Evolutionary conservation across 768 basidiomycete species (phyloP).

Genomic region (Lanmaoa pseudosensibilis): DNA sequence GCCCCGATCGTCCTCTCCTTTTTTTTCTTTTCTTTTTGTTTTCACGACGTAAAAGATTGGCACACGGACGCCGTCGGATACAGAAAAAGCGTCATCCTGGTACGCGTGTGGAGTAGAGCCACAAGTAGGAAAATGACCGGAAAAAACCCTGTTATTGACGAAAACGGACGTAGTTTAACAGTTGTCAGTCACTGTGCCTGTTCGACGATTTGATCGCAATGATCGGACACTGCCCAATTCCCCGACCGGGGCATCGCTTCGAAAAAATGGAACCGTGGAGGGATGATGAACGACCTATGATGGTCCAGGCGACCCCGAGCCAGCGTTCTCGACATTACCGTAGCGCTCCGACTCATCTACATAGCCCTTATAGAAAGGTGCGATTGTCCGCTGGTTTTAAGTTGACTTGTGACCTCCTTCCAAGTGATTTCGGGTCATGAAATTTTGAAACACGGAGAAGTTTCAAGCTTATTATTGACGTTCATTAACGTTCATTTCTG

Average conservation of each 20-base stretch:
- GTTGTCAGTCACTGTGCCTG: constrained; percentile 1
- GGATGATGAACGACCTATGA: neutral
- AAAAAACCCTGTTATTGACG: constrained; percentile 2
- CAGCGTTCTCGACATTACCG: constrained; percentile 24
- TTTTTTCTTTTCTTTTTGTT: neutral
- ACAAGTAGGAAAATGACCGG: constrained; percentile 8
- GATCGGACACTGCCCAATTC: constrained; percentile 5
- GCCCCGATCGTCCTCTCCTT: constrained; percentile 1
- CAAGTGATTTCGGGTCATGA: constrained; percentile 23
- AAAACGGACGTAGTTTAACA: neutral
- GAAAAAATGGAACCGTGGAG: constrained; percentile 20
- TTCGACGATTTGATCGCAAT: constrained; percentile 2
- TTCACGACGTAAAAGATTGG: constrained; percentile 27
- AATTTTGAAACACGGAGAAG: constrained; percentile 27
- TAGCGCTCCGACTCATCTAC: constrained; percentile 2
- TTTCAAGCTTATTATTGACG: constrained; percentile 27
- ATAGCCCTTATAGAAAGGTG: neutral
- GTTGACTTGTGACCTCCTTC: constrained; percentile 5
- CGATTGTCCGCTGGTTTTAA: constrained; percentile 3
- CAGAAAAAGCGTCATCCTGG: neutral
- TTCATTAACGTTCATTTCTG: constrained; percentile 7
- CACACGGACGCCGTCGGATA: constrained; percentile 1
- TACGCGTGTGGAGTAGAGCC: constrained; percentile 1
- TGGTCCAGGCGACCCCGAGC: neutral
- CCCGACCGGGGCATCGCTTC: constrained; percentile 9